Evolutionary conservation across 2,329 filamentous ascomycete species (phyloP).

Genomic region (Hymenoscyphus fraxineus): DNA sequence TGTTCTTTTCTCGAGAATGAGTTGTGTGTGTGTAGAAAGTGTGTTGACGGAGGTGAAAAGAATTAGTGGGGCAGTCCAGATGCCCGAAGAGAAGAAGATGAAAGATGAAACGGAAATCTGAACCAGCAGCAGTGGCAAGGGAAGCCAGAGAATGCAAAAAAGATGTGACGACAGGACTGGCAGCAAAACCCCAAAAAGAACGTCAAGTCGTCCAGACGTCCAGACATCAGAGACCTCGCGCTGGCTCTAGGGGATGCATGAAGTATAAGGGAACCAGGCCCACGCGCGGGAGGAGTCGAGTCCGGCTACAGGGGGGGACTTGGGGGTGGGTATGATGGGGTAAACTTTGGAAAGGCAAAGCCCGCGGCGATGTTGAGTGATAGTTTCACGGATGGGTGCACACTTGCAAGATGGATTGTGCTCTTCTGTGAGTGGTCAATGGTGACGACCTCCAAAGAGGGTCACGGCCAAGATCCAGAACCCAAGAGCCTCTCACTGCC

Average conservation of each 20-base stretch:
- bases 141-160: constrained; percentile 27
- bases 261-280: constrained; percentile 34
- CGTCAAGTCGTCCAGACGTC: constrained; percentile 11
- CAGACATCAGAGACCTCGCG: constrained; percentile 22
- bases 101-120: constrained; percentile 32
- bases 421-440: not conserved
- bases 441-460: not conserved
- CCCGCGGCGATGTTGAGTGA: not conserved
- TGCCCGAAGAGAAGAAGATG: constrained; percentile 29
- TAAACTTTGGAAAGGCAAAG: not conserved
- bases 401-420: not conserved
- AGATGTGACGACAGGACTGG: constrained; percentile 27
- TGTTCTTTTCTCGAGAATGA: constrained; percentile 16
- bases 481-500: not conserved
- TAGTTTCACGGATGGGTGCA: not conserved
- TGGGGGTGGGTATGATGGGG: constrained; percentile 2
- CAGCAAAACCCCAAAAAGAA: constrained; percentile 28
- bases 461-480: not conserved
- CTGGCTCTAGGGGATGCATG: constrained; percentile 30
- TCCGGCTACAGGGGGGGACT: constrained; percentile 21
- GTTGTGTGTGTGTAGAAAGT: constrained; percentile 16
- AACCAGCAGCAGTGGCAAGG: constrained; percentile 34
- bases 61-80: constrained; percentile 28
- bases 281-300: constrained; percentile 26
- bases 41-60: constrained; percentile 21